phyloP scores from a whole-genome alignment of 2,329 filamentous ascomycete species.

The Lizonia empirigonia region DNA sequence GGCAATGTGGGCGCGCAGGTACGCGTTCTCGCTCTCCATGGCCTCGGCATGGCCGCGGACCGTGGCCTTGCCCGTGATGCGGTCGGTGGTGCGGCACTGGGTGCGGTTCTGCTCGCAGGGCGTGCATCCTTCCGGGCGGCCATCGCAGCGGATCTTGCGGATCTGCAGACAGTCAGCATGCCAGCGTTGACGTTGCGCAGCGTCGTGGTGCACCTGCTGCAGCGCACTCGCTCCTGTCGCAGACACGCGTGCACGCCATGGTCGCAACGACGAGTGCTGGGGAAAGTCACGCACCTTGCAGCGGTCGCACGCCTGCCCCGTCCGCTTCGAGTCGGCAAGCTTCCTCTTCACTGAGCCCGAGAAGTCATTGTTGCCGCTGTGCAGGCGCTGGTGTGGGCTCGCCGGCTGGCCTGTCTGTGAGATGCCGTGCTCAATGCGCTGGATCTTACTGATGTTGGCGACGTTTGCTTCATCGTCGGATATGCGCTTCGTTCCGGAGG shows the following conservation, averaged over 20 bases:
- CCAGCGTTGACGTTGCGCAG: neutral
- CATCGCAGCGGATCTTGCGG: constrained; percentile 87
- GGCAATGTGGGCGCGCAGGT: constrained; percentile 68
- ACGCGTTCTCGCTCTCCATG: constrained; percentile 73
- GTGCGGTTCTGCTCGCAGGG: constrained; percentile 77
- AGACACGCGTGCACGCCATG: too few relatives aligned
- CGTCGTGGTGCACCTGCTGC: too few relatives aligned
- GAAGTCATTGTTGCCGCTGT: constrained; percentile 40
- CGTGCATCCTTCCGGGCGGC: constrained; percentile 77
- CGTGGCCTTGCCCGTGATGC: constrained; percentile 81
- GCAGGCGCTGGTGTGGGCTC: constrained; percentile 21
- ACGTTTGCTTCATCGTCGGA: constrained; percentile 20
- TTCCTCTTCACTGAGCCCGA: constrained; percentile 56
- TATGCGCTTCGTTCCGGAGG: constrained; percentile 23
- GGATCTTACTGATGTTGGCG: constrained; percentile 34
- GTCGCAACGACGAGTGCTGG: too few relatives aligned
- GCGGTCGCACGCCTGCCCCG: constrained; percentile 85
- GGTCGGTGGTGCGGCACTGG: constrained; percentile 83
- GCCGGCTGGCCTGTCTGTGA: neutral
- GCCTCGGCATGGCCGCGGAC: constrained; percentile 78
- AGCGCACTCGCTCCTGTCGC: too few relatives aligned
- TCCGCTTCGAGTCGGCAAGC: constrained; percentile 62
- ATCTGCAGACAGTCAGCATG: constrained; percentile 56
- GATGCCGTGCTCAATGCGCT: constrained; percentile 41
- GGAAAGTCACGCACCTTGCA: constrained; percentile 81